Evolutionary conservation across 805 yeast species (phyloP).

Genomic region (Kluyveromyces siamensis): DNA sequence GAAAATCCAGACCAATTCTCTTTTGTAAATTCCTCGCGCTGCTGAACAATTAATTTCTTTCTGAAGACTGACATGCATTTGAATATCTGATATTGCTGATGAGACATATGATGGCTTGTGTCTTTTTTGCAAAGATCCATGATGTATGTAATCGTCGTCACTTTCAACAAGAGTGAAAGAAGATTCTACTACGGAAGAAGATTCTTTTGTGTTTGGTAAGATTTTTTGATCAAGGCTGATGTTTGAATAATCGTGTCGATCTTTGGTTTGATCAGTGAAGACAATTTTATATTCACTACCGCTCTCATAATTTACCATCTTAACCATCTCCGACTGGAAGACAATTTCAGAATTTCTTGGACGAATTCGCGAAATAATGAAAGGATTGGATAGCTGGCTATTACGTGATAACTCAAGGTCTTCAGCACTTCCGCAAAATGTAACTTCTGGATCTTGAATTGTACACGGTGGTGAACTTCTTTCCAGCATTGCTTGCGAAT

Average conservation of each 20-base stretch:
- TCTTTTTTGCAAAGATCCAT: background rate
- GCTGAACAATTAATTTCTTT: background rate
- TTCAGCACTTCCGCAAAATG: slow-evolving; percentile 3
- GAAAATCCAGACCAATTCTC: slow-evolving; percentile 5
- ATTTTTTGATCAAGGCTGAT: background rate
- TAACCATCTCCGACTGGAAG: background rate
- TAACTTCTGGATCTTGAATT: background rate
- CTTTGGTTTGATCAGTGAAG: background rate
- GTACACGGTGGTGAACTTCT: background rate
- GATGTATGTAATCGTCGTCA: background rate
- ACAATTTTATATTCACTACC: background rate
- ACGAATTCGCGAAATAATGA: slow-evolving; percentile 3
- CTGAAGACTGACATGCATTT: background rate
- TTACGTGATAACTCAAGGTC: slow-evolving; percentile 14
- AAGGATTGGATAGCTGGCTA: slow-evolving; percentile 17
- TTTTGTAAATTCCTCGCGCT: background rate
- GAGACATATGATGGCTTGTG: background rate
- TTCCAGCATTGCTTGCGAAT: background rate
- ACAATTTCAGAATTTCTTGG: background rate
- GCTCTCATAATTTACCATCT: background rate
- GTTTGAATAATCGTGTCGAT: background rate
- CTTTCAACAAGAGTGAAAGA: background rate
- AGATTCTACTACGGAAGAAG: too few relatives aligned
- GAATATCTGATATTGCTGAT: background rate
- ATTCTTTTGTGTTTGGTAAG: background rate